Evolutionary conservation across 495 filamentous ascomycete genomes (phyloP).

Genomic region (Penicilliopsis zonata): DNA sequence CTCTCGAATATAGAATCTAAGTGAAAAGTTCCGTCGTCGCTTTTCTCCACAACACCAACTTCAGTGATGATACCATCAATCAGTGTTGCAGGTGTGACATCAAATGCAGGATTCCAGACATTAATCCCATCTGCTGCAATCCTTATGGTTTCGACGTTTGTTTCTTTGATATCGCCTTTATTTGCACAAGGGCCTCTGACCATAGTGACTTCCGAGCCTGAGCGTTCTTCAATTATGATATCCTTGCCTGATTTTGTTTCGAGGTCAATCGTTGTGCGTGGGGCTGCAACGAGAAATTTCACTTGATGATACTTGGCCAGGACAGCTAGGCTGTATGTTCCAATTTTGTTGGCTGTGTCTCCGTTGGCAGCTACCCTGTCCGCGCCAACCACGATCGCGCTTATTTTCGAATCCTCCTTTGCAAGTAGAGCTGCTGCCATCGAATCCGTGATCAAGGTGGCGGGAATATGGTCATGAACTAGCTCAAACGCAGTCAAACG

Average conservation of each 20-base stretch:
- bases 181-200: conserved; percentile 57
- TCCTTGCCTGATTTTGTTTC: conserved; percentile 58
- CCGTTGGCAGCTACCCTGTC: conserved; percentile 94
- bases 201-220: conserved; percentile 63
- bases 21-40: conserved; percentile 60
- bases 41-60: conserved; percentile 74
- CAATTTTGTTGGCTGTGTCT: conserved; percentile 97
- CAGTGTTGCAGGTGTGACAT: conserved; percentile 74
- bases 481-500: conserved; percentile 93
- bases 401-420: conserved; percentile 46
- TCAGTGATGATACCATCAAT: conserved; percentile 96
- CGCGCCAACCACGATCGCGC: conserved; percentile 84
- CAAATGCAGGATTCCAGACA: conserved; percentile 95
- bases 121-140: conserved; percentile 71
- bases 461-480: conserved; percentile 84
- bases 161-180: conserved; percentile 25
- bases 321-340: conserved; percentile 85
- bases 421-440: conserved; percentile 84
- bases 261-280: conserved; percentile 87
- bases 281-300: conserved; percentile 91
- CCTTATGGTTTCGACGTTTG: conserved; percentile 53
- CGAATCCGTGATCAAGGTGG: conserved; percentile 88
- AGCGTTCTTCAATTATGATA: conserved; percentile 83
- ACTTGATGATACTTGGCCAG: conserved; percentile 75
- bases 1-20: conserved; percentile 42